Base-by-base conservation (phyloP, 768 basidiomycete genomes). In the Hericium coralloides region DNA sequence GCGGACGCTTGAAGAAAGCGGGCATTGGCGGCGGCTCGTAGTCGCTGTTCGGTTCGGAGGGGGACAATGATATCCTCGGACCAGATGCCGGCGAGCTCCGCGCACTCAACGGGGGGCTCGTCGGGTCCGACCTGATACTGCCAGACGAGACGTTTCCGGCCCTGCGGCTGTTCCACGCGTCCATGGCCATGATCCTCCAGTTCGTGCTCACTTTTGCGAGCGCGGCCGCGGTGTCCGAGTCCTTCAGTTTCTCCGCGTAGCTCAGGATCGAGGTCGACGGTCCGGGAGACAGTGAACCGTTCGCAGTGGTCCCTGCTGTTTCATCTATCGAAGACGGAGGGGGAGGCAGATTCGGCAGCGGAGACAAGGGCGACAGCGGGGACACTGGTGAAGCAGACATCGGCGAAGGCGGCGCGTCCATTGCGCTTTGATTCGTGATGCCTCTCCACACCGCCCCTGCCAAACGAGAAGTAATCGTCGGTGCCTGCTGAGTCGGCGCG, bases 191-290 rank as follows among this genome's bases (percentile, higher is more conserved):
- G 18, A 86, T 87, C 18, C 81, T 79, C 84, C 84, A 87, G 59
- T 90, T 90, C 23, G 79, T 85, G 68, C 87, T 83, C 55, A 79
- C 82, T 70, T 89, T 92, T 2, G 89, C 75, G 15, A 90, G 69
- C 1, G 79, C 75, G 12, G 89, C 89, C 38, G 82, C 74, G 1
- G 87, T 72, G 64, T 90, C 86, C 2, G 87, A 88, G 54, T 87
- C 83, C 65, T 79, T 84, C 14, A 91, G 64, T 64, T 83, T 88
- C 62, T 81, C 86, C 0, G 89, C 85, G 64, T 90, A 91, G 38
- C 70, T 67, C 4, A 89, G 26, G 68, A 65, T 58, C 3, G 55
- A 45, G 23, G 52, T 41, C 2, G 60, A 8, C 4, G 54, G 39
- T 2, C 67, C 59, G 37, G 63, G 49, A 7, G 59, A 48, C 51